phyloP scores from a whole-genome alignment of 2,329 filamentous ascomycete genomes.

The Sphaceloma murrayae region DNA sequence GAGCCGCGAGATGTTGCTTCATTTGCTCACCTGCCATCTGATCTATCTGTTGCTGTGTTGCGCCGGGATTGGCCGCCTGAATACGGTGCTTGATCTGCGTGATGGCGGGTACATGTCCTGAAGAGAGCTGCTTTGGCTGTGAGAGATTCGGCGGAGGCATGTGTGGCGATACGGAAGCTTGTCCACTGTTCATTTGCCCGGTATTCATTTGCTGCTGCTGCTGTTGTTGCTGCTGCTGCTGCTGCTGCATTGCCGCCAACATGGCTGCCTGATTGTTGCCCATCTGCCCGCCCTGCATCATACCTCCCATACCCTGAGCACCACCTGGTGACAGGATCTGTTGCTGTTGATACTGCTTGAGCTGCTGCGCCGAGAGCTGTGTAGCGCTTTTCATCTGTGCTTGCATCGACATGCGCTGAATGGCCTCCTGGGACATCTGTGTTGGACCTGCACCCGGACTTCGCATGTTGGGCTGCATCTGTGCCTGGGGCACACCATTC shows the following conservation, averaged over 20 bases:
- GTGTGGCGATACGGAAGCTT: constrained; percentile 28
- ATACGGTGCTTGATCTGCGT: constrained; percentile 45
- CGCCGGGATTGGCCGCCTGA: constrained; percentile 41
- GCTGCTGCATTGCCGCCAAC: constrained; percentile 14
- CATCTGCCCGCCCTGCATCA: constrained; percentile 10
- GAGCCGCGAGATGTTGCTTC: constrained; percentile 26
- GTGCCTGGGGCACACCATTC: constrained; percentile 54
- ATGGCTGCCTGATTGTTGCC: constrained; percentile 12
- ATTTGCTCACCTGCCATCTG: constrained; percentile 45
- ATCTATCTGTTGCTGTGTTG: constrained; percentile 46
- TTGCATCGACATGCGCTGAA: constrained; percentile 22
- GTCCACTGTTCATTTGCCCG: constrained; percentile 21
- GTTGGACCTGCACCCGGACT: constrained; percentile 18
- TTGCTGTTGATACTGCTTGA: constrained; percentile 16
- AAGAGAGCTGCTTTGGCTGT: constrained; percentile 41
- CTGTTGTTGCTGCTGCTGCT: constrained; percentile 18
- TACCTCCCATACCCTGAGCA: constrained; percentile 8
- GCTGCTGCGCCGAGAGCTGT: constrained; percentile 22
- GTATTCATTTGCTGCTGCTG: constrained; percentile 18
- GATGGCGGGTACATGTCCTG: constrained; percentile 46
- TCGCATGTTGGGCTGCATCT: constrained; percentile 25
- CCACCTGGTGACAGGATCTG: constrained; percentile 11
- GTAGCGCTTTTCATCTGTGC: constrained; percentile 18
- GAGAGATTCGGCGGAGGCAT: constrained; percentile 32
- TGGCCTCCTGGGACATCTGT: constrained; percentile 16